A percentile compares a stretch with the other conserved stretches of the same genome.
These are phyloP conservation scores for Podosphaera leucotricha DNA, from an alignment of 2,329 filamentous ascomycete species.

Conservation along the genomic window DNA sequence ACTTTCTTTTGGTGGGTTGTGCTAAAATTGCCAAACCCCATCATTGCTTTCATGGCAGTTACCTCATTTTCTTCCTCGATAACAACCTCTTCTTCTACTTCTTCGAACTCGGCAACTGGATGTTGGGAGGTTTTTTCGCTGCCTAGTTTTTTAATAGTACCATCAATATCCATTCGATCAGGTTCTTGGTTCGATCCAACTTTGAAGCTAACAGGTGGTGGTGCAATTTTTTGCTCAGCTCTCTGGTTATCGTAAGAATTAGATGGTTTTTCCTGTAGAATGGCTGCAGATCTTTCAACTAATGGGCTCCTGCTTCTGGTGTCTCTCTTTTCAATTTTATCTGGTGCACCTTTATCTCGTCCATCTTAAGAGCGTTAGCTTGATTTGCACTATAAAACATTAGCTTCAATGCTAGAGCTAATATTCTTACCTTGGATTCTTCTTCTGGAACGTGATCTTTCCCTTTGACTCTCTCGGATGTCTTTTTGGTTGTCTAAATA, in stretches of 20 bases:
- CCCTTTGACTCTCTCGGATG: slow-evolving; percentile 5
- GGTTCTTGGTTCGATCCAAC: slow-evolving; percentile 10
- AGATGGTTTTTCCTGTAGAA: slow-evolving; percentile 1
- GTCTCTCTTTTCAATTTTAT: no score
- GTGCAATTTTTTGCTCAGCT: slow-evolving; percentile 7
- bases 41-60: slow-evolving; percentile 55
- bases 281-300: slow-evolving; percentile 4
- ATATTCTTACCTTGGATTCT: slow-evolving; percentile 2
- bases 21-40: slow-evolving; percentile 76
- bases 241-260: slow-evolving; percentile 4
- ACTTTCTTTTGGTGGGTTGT: slow-evolving; percentile 79
- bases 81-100: slow-evolving; percentile 27
- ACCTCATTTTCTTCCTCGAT: slow-evolving; percentile 40
- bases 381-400: background rate
- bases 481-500: slow-evolving; percentile 8
- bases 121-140: slow-evolving; percentile 1
- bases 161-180: slow-evolving; percentile 15
- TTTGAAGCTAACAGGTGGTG: slow-evolving; percentile 15
- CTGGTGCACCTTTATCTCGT: slow-evolving; percentile 6
- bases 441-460: slow-evolving; percentile 4
- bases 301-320: slow-evolving; percentile 4
- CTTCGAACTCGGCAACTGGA: slow-evolving; percentile 10
- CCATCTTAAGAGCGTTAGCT: background rate
- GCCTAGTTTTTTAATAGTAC: slow-evolving; percentile 11
- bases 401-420: no score